These are phyloP conservation scores for Alloteropsis semialata DNA, from an alignment of 176 grass and related monocot species.

Conservation along the genomic window DNA sequence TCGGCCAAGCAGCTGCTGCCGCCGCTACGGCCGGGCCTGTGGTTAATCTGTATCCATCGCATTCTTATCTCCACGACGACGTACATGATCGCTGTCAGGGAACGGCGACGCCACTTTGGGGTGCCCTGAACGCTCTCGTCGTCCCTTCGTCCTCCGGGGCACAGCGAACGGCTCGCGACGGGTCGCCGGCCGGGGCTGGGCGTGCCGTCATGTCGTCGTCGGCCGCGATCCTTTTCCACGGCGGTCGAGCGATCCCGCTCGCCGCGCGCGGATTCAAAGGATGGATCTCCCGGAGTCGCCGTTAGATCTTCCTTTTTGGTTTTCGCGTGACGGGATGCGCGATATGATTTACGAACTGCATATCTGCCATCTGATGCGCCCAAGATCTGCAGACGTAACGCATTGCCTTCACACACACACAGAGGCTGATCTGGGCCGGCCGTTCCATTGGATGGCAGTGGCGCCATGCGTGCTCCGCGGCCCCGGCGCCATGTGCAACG, in stretches of 20 bases:
- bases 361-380: neutral
- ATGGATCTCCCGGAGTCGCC: constrained; percentile 6
- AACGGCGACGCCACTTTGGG: neutral
- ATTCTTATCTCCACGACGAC: neutral
- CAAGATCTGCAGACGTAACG: neutral
- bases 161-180: neutral
- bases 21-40: no score
- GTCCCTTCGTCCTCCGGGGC: neutral
- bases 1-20: neutral
- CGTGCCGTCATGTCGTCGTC: neutral
- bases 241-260: neutral
- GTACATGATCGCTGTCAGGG: neutral
- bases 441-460: neutral
- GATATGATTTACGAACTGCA: neutral
- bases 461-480: neutral
- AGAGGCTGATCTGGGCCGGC: neutral
- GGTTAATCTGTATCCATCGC: no score
- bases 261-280: neutral
- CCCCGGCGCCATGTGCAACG: neutral
- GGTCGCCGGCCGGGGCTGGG: neutral
- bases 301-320: constrained; percentile 9
- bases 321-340: neutral
- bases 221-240: neutral
- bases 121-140: neutral
- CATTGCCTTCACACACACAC: neutral